Base-by-base conservation (phyloP, 768 basidiomycete genomes). In the Rubroboletus satanas region DNA sequence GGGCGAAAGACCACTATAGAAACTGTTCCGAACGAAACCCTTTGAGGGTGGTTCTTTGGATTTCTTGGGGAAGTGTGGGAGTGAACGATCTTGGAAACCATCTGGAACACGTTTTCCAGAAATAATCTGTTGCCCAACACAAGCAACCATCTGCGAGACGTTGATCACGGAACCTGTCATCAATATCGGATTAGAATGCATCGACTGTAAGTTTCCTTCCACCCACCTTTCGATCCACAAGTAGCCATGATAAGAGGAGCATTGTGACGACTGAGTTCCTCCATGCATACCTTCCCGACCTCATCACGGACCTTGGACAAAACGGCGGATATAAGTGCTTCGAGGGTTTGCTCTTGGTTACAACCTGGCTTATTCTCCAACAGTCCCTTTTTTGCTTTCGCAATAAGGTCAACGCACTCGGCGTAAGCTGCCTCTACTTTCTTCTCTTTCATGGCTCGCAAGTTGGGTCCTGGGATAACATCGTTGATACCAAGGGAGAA, bases 131-230 rank as follows among this genome's bases (percentile, higher is more conserved):
- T 99, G 97, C 6, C 97, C 97, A 62, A 99, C 97, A 83, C 96
- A 98, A 66, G 96, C 97, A 50, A 98, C 96, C 97, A 99, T 99
- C 75, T 99, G 97, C 23, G 93, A 96, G 52, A 99, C 97, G 73
- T 99, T 99, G 74, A 99, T 96, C 58, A 93, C 91, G 65, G 97
- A 98, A 71, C 97, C 96, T 89, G 57, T n/a, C 39, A n/a, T 32
- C 9, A 42, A 54, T 38, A 50, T 57, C 15, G 51, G 18, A 32
- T 53, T 10, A 51, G 36, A 44, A 50, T 18, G 0, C 5, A n/a
- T 48, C 11, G 0, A 41, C 14, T 28, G 53, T 21, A 50, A 33
- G 32, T 50, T 47, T 29, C 7, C 10, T 28, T 52, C 42, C 18
- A 60, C 73, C 45, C 52, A 90, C 96, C 97, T 81, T 98, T 98